Evolutionary conservation across 148 eudicot genomes (phyloP).

Genomic region (Cornus florida): DNA sequence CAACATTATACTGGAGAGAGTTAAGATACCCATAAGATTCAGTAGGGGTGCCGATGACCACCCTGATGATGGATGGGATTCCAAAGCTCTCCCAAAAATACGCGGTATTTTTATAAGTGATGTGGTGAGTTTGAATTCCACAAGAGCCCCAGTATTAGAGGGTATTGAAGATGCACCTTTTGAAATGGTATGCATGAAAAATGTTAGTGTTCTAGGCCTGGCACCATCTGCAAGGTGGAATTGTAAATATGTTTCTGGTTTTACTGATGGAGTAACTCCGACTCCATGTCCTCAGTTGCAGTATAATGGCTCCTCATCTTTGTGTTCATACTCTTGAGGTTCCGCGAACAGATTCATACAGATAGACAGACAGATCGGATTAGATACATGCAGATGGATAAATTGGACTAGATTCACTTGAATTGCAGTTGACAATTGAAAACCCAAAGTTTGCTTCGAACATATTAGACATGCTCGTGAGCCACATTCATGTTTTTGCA

Average conservation of each 20-base stretch:
- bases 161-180: constrained; percentile 74
- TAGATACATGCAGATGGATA: not conserved
- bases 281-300: constrained; percentile 57
- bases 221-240: constrained; percentile 51
- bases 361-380: not conserved
- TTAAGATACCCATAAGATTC: constrained; percentile 82
- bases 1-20: constrained; percentile 69
- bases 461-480: not conserved
- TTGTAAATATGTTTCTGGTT: constrained; percentile 66
- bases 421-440: not conserved
- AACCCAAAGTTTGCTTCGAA: not conserved
- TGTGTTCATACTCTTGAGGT: constrained; percentile 38
- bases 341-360: not conserved
- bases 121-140: constrained; percentile 60
- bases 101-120: constrained; percentile 59
- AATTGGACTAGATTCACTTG: not conserved
- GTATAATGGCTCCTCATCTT: constrained; percentile 39
- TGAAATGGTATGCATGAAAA: constrained; percentile 67
- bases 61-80: constrained; percentile 83
- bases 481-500: not conserved
- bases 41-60: constrained; percentile 95
- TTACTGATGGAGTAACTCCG: constrained; percentile 54
- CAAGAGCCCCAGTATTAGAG: constrained; percentile 63
- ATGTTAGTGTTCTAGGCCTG: constrained; percentile 57
- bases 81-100: constrained; percentile 66